A percentile compares a stretch with the other conserved stretches of the same genome.
These are phyloP conservation scores for Talaromyces sp. DNA, from an alignment of 2,329 filamentous ascomycete species.

Conservation along the genomic window DNA sequence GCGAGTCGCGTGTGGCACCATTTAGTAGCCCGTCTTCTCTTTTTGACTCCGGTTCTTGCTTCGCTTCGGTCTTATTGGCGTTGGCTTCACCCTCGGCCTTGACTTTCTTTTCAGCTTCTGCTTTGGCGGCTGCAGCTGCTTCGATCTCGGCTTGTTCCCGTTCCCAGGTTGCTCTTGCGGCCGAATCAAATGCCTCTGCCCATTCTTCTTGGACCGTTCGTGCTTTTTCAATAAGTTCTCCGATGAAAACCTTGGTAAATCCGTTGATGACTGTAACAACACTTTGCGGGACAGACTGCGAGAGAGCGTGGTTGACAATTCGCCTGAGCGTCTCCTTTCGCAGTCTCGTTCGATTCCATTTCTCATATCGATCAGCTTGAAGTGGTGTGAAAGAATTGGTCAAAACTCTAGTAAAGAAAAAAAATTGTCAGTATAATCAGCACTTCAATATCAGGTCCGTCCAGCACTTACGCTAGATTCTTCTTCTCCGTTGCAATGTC, in stretches of 20 bases:
- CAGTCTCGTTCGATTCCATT: slow-evolving; percentile 45
- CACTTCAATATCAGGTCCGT: background rate
- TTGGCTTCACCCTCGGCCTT: slow-evolving; percentile 11
- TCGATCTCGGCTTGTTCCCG: slow-evolving; percentile 48
- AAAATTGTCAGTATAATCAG: slow-evolving; percentile 5
- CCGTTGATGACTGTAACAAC: slow-evolving; percentile 60
- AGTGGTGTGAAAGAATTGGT: slow-evolving; percentile 43
- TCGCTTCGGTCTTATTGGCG: background rate
- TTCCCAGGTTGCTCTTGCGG: slow-evolving; percentile 49
- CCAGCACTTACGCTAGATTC: slow-evolving; percentile 39
- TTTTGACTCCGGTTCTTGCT: background rate
- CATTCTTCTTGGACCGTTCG: slow-evolving; percentile 54
- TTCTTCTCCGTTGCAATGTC: slow-evolving; percentile 49
- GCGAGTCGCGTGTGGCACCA: slow-evolving; percentile 21
- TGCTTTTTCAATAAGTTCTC: slow-evolving; percentile 60
- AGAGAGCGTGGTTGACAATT: slow-evolving; percentile 62
- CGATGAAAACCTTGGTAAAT: slow-evolving; percentile 62
- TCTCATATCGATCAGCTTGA: slow-evolving; percentile 44
- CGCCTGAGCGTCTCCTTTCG: slow-evolving; percentile 46
- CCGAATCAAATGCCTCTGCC: slow-evolving; percentile 46
- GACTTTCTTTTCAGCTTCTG: slow-evolving; percentile 19
- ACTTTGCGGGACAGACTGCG: slow-evolving; percentile 59
- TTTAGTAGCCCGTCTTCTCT: slow-evolving; percentile 7
- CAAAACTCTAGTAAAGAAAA: slow-evolving; percentile 28
- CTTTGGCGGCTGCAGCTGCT: slow-evolving; percentile 22